Evolutionary conservation across 345 rosid species (phyloP), one percentile per base, ranked within the genome.

Genomic region (Heritiera littoralis): DNA sequence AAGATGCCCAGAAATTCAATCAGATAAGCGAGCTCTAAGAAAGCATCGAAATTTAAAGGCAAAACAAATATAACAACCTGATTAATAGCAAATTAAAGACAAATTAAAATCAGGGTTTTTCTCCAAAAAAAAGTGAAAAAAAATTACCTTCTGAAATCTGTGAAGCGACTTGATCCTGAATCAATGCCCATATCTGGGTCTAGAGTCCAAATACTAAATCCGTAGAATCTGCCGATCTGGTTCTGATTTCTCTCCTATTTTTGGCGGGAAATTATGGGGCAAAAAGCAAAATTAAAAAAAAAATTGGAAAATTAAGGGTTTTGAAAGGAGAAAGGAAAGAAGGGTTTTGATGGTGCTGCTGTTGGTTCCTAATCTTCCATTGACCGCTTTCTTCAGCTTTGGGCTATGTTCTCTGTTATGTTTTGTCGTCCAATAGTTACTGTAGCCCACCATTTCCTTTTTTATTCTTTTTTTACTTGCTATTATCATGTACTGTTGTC

Each of bases 121-220:
- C 49, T 15, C 40, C 13, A 6, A n/a, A 1, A 32, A 40, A 52
- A 73, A 43, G 40, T 10, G 43, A 17, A 30, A n/a, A 48, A 59
- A 1, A 17, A 49, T 83, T 86, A 92, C 97, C 95, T 87, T 71
- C 79, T 87, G 87, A 88, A 81, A 77, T 77, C 82, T 54, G 88
- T 75, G 86, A 89, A 88, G 81, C 78, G 85, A 78, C 77, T 63
- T 49, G 90, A 83, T 81, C 72, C 79, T 40, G 88, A 81, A 69
- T 76, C 82, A 58, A 85, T 79, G 2, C 80, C 86, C 85, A 85
- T 76, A 38, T 70, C 84, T 23, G 72, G 66, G 64, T 9, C 48
- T 10, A 38, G 18, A 55, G 17, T 38, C 41, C 10, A 43, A 45
- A 2, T 5, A n/a, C 65, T 6, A 38, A 55, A 38, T 73, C 76